phyloP scores from a whole-genome alignment of 78 protist genomes.

The Dictyostelium purpureum region DNA sequence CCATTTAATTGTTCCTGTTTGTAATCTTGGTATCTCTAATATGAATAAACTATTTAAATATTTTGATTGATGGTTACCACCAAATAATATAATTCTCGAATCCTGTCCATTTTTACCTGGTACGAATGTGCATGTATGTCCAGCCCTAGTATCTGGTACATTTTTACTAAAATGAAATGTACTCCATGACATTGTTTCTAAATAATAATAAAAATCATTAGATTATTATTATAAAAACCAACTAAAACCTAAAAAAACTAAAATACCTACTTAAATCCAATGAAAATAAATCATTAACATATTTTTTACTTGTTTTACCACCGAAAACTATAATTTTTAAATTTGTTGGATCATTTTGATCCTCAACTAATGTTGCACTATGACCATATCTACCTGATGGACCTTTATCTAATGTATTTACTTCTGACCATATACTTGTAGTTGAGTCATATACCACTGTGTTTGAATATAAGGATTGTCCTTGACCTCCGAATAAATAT shows the following conservation, averaged over 20 bases:
- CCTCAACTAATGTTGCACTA: conserved; percentile 20
- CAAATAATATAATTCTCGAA: conserved; percentile 25
- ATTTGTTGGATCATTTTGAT: not conserved
- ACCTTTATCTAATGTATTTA: conserved; percentile 59
- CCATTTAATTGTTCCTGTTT: conserved; percentile 56
- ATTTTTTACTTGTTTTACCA: conserved; percentile 43
- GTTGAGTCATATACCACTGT: conserved; percentile 31
- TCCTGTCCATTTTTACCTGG: not conserved
- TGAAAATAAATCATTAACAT: conserved; percentile 55
- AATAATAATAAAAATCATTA: not conserved
- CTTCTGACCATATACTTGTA: conserved; percentile 64
- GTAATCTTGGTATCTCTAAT: conserved; percentile 50
- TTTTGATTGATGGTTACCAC: conserved; percentile 38
- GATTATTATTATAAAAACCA: not conserved
- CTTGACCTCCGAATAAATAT: conserved; percentile 65
- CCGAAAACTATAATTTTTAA: conserved; percentile 50
- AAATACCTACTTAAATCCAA: conserved; percentile 39
- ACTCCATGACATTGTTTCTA: conserved; percentile 81
- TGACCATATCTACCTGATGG: conserved; percentile 73
- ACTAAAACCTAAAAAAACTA: too few relatives aligned
- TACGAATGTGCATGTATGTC: conserved; percentile 46
- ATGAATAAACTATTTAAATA: conserved; percentile 53
- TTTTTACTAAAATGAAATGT: conserved; percentile 57
- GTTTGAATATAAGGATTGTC: conserved; percentile 44
- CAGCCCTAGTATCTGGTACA: conserved; percentile 65